A percentile compares a stretch with the other conserved stretches of the same genome.
Evolutionary conservation across 768 basidiomycete species (phyloP).

Genomic region (Gloeophyllum trabeum): DNA sequence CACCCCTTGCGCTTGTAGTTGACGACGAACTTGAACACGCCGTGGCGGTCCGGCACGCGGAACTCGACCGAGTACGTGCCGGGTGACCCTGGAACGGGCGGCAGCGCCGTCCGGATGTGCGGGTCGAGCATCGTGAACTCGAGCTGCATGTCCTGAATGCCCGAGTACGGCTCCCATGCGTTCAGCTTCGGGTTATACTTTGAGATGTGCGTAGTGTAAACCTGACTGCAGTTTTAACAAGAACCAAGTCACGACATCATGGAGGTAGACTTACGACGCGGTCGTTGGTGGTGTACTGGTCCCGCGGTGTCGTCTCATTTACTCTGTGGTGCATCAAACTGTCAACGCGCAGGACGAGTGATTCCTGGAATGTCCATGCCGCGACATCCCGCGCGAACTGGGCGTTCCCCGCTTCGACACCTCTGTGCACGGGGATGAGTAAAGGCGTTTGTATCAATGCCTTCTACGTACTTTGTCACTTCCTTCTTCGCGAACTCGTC

Average conservation of each 20-base stretch:
- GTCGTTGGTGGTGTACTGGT: slow-evolving; percentile 81
- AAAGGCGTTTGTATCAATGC: slow-evolving; percentile 1
- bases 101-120: slow-evolving; percentile 76
- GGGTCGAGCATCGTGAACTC: slow-evolving; percentile 99
- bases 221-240: slow-evolving; percentile 27
- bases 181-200: slow-evolving; percentile 43
- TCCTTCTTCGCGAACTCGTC: slow-evolving; percentile 63
- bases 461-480: slow-evolving; percentile 40
- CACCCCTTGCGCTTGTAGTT: slow-evolving; percentile 86
- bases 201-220: slow-evolving; percentile 65
- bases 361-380: slow-evolving; percentile 89
- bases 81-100: slow-evolving; percentile 38
- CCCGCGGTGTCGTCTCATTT: slow-evolving; percentile 47
- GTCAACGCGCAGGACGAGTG: slow-evolving; percentile 70
- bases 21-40: slow-evolving; percentile 95
- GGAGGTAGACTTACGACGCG: slow-evolving; percentile 43
- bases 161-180: slow-evolving; percentile 64
- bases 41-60: slow-evolving; percentile 89
- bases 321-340: slow-evolving; percentile 60
- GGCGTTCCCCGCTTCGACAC: slow-evolving; percentile 60
- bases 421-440: slow-evolving; percentile 22
- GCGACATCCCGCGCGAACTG: slow-evolving; percentile 66
- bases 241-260: neutral
- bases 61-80: slow-evolving; percentile 77
- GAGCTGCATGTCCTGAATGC: slow-evolving; percentile 72